These are phyloP conservation scores for Arabidopsis suecica DNA, from an alignment of 345 rosid genomes.

Conservation along the genomic window DNA sequence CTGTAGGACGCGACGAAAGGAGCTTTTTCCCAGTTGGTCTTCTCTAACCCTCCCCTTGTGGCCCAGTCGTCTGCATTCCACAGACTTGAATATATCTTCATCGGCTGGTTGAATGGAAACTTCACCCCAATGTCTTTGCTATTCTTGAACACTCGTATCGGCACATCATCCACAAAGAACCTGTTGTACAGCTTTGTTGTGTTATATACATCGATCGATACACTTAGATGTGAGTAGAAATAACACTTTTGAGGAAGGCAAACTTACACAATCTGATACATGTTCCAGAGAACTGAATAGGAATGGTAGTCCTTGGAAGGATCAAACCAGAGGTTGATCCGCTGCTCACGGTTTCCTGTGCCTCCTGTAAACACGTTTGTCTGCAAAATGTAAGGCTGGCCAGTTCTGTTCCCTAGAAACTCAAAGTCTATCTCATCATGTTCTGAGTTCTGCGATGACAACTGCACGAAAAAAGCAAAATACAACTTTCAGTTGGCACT, in stretches of 20 bases:
- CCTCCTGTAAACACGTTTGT: constrained; percentile 89
- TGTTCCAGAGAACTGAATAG: constrained; percentile 81
- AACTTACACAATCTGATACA: constrained; percentile 74
- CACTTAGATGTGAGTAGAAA: background rate
- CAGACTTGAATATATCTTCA: constrained; percentile 85
- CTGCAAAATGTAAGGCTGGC: constrained; percentile 81
- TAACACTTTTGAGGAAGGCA: background rate
- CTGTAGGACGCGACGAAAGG: constrained; percentile 69
- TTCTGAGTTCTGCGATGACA: constrained; percentile 78
- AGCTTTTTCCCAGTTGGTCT: constrained; percentile 84
- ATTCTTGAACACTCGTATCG: constrained; percentile 86
- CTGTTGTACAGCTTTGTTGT: constrained; percentile 39
- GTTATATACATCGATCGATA: background rate
- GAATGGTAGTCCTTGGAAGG: constrained; percentile 64
- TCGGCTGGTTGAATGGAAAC: constrained; percentile 83
- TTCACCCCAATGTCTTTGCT: constrained; percentile 72
- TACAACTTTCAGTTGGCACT: background rate
- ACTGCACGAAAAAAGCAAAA: constrained; percentile 49
- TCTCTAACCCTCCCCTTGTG: constrained; percentile 85
- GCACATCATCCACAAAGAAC: constrained; percentile 74
- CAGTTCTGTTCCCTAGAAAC: constrained; percentile 88
- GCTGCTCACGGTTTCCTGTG: constrained; percentile 78
- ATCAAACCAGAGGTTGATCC: constrained; percentile 86
- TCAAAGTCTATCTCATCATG: constrained; percentile 95
- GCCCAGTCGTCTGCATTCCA: constrained; percentile 98